Evolutionary conservation across 768 basidiomycete species (phyloP).

Genomic region (Strobilomyces dryophilus): DNA sequence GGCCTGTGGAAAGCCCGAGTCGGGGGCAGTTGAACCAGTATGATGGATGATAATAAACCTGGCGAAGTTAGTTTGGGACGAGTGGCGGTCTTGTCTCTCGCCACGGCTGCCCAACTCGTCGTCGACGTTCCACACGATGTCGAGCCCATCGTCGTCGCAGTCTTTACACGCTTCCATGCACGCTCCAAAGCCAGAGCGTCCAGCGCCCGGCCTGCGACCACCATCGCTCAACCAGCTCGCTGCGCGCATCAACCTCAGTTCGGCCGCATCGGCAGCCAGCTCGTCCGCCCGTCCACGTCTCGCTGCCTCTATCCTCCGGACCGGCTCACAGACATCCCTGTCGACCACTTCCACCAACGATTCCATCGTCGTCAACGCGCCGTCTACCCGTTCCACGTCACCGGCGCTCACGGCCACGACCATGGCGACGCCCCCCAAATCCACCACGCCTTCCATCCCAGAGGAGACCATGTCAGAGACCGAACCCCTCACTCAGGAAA

Average conservation of each 20-base stretch:
- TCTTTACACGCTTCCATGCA: constrained; percentile 31
- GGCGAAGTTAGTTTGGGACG: too few species aligned
- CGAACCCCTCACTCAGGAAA: constrained; percentile 60
- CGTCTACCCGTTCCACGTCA: constrained; percentile 64
- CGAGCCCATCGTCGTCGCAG: constrained; percentile 28
- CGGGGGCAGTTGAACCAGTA: too few species aligned
- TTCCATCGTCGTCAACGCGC: constrained; percentile 62
- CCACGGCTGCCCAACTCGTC: constrained; percentile 10
- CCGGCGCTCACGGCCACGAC: constrained; percentile 48
- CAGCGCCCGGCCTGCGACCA: constrained; percentile 38
- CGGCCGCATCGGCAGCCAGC: constrained; percentile 21
- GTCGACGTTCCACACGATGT: constrained; percentile 23
- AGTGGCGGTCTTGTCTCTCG: constrained; percentile 11
- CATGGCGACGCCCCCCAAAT: constrained; percentile 39
- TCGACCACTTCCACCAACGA: constrained; percentile 49
- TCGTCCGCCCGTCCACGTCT: constrained; percentile 59
- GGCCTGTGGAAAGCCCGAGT: too few species aligned
- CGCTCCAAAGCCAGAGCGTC: constrained; percentile 36
- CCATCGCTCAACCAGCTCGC: constrained; percentile 82
- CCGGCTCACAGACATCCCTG: constrained; percentile 50
- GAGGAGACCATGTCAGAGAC: constrained; percentile 32
- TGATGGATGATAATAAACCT: too few species aligned
- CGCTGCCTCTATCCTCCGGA: constrained; percentile 68
- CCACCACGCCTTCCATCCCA: constrained; percentile 38
- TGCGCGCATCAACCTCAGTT: constrained; percentile 60